Conservation (phyloP, 768 basidiomycete genomes). For the Thelephora ganbajun region DNA sequence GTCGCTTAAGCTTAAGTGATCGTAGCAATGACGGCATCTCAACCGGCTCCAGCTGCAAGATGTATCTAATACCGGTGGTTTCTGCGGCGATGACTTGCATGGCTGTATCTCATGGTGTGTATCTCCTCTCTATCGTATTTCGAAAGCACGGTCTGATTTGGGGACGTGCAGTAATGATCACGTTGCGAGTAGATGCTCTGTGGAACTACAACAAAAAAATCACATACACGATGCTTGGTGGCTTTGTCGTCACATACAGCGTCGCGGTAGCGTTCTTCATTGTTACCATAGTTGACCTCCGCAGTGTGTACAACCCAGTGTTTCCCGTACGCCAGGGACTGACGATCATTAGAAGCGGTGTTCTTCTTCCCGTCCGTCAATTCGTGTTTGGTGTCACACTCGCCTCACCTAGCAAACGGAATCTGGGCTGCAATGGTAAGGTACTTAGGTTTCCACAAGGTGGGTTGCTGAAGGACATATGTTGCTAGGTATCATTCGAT, state of each 20-base stretch:
- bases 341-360: too few relatives aligned
- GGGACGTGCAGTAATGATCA: not conserved
- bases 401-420: too few relatives aligned
- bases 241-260: not conserved
- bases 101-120: not conserved
- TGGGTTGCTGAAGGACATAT: not conserved
- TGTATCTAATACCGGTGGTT: not conserved
- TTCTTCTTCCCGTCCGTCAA: too few relatives aligned
- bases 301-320: not conserved
- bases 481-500: not conserved
- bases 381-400: too few relatives aligned
- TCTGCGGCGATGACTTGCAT: not conserved
- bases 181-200: not conserved
- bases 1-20: too few relatives aligned
- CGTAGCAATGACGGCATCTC: too few relatives aligned
- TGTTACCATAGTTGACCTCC: not conserved
- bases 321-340: too few relatives aligned
- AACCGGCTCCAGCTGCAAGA: not conserved
- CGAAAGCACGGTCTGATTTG: not conserved
- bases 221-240: not conserved
- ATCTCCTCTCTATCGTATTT: not conserved
- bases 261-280: not conserved
- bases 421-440: not conserved
- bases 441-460: not conserved
- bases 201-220: not conserved